Conservation (phyloP, 2,329 filamentous ascomycete genomes). For the Colletotrichum tropicale region DNA sequence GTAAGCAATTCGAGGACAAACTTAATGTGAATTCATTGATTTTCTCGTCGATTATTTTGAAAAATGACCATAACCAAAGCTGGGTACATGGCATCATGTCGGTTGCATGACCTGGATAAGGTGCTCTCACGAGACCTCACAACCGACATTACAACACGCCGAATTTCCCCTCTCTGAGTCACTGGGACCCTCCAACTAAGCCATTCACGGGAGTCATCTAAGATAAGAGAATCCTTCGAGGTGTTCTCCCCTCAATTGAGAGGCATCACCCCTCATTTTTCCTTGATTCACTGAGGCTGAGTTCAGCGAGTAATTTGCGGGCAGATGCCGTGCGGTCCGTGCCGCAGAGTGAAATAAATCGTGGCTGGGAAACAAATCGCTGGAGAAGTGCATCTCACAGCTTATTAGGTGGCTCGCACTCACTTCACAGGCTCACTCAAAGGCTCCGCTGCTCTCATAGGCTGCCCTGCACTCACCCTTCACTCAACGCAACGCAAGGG, state of each 20-base stretch:
- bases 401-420: background rate
- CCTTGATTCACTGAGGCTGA: background rate
- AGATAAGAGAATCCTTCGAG: background rate
- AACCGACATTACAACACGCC: background rate
- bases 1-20: too few species aligned
- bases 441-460: background rate
- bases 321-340: background rate
- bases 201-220: background rate
- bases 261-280: background rate
- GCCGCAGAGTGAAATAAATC: background rate
- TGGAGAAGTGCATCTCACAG: background rate
- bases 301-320: background rate
- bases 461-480: background rate
- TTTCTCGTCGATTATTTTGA: background rate
- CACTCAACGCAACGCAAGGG: background rate
- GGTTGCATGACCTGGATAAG: background rate
- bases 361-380: background rate
- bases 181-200: background rate
- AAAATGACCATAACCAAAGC: background rate
- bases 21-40: too few species aligned
- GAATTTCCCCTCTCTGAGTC: background rate
- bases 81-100: background rate
- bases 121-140: background rate
- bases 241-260: background rate
- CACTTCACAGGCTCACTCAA: background rate